These are phyloP conservation scores for Erodium chrysanthum DNA, from an alignment of 441 rosid genomes.

Conservation along the genomic window DNA sequence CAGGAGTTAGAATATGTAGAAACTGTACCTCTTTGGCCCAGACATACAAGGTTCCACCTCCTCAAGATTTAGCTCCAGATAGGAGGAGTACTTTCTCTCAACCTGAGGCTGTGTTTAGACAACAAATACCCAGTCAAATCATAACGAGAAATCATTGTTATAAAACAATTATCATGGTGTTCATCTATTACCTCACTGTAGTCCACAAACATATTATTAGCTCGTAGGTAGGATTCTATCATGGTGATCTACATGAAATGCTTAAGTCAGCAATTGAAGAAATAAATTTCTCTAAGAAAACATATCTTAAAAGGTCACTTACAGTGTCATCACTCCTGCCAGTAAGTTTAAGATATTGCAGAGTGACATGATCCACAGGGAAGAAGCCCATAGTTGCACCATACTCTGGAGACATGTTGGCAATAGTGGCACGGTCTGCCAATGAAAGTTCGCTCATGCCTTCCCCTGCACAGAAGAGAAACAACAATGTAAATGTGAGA, in stretches of 20 bases:
- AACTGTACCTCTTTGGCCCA: constrained; percentile 75
- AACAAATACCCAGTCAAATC: constrained; percentile 16
- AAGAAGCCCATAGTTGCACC: constrained; percentile 98
- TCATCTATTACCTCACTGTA: constrained; percentile 56
- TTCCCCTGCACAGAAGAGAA: constrained; percentile 51
- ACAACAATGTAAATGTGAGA: constrained; percentile 11
- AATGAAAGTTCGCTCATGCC: constrained; percentile 84
- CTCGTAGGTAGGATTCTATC: constrained; percentile 88
- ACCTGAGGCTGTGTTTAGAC: constrained; percentile 45
- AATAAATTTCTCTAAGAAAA: neutral
- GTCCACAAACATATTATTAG: constrained; percentile 84
- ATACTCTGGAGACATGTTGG: constrained; percentile 94
- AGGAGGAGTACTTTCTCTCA: constrained; percentile 58
- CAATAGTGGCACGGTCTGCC: constrained; percentile 90
- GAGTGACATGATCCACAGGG: constrained; percentile 83
- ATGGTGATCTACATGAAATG: constrained; percentile 50
- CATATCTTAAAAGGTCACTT: constrained; percentile 15
- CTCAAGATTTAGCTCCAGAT: constrained; percentile 62
- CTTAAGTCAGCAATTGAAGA: constrained; percentile 21
- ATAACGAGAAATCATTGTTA: constrained; percentile 8
- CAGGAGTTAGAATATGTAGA: neutral
- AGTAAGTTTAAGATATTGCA: constrained; percentile 70
- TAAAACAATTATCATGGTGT: neutral
- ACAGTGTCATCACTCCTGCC: constrained; percentile 82
- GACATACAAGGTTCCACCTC: constrained; percentile 78